These are phyloP conservation scores for Sapria himalayana DNA, from an alignment of 345 rosid genomes.

Conservation along the genomic window DNA sequence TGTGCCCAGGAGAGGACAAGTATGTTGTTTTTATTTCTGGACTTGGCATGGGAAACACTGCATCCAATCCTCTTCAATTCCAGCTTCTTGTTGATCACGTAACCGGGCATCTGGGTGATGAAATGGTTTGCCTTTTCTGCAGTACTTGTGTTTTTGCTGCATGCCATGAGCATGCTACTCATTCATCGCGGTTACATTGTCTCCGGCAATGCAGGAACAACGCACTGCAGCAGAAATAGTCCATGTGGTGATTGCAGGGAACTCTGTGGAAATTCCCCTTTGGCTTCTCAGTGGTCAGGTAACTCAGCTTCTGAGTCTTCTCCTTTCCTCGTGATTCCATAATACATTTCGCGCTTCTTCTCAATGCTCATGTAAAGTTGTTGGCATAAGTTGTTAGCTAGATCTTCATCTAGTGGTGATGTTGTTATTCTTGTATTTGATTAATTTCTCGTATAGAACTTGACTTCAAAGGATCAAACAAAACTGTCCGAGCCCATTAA, in stretches of 20 bases:
- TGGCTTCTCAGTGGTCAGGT: conserved; percentile 71
- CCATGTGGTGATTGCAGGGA: conserved; percentile 77
- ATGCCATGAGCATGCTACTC: too few relatives aligned
- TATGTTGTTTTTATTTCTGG: conserved; percentile 74
- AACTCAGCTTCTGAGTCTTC: background rate
- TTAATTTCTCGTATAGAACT: conserved; percentile 21
- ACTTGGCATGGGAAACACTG: conserved; percentile 42
- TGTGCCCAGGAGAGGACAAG: conserved; percentile 56
- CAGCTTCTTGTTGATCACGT: conserved; percentile 96
- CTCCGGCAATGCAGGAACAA: conserved; percentile 64
- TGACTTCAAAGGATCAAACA: conserved; percentile 67
- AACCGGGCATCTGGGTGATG: conserved; percentile 83
- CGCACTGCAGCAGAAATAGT: conserved; percentile 65
- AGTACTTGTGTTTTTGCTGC: too few relatives aligned
- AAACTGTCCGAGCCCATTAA: conserved; percentile 55
- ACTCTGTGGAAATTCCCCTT: conserved; percentile 60
- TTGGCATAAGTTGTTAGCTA: too few relatives aligned
- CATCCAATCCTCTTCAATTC: conserved; percentile 59
- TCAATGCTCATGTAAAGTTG: background rate
- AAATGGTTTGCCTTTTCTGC: conserved; percentile 33
- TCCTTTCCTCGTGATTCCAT: background rate
- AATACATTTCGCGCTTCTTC: background rate
- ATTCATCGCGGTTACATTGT: too few relatives aligned
- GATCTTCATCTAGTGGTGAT: background rate
- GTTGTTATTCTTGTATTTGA: background rate